A percentile compares a stretch with the other conserved stretches of the same genome.
These are phyloP conservation scores for Penicillium palitans DNA, from an alignment of 2,329 filamentous ascomycete genomes.

Conservation along the genomic window DNA sequence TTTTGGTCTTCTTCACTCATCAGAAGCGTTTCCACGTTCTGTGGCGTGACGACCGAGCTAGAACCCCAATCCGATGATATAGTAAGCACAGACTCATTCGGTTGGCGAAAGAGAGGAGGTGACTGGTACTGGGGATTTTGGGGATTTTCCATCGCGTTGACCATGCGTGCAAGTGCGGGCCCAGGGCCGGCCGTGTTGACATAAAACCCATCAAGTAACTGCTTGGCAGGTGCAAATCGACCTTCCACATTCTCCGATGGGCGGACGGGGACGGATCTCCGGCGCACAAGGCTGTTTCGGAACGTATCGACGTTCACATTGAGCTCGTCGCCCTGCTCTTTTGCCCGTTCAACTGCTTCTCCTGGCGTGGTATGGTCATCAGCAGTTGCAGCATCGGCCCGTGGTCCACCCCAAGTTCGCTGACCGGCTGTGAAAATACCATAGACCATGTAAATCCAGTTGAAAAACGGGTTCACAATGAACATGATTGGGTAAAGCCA, in stretches of 20 bases:
- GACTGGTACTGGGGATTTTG: conserved; percentile 51
- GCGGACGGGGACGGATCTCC: conserved; percentile 62
- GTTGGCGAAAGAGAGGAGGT: conserved; percentile 55
- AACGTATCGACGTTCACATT: conserved; percentile 90
- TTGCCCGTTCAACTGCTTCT: conserved; percentile 80
- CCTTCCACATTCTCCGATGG: conserved; percentile 76
- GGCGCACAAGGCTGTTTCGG: conserved; percentile 46
- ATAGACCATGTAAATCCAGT: conserved; percentile 98
- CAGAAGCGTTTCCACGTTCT: conserved; percentile 66
- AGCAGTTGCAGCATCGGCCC: conserved; percentile 82
- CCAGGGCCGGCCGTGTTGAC: conserved; percentile 68
- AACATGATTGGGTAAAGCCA: conserved; percentile 97
- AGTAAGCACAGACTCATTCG: conserved; percentile 65
- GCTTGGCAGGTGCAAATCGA: conserved; percentile 71
- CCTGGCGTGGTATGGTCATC: conserved; percentile 73
- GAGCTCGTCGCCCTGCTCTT: conserved; percentile 77
- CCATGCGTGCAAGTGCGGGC: conserved; percentile 55
- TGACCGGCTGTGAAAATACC: conserved; percentile 93
- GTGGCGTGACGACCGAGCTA: conserved; percentile 66
- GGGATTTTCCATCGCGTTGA: conserved; percentile 42
- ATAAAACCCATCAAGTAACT: conserved; percentile 68
- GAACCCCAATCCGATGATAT: conserved; percentile 53
- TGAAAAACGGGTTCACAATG: conserved; percentile 91
- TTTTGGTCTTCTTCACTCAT: conserved; percentile 75
- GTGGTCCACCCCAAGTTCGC: conserved; percentile 91